These are phyloP conservation scores for Suillus subluteus DNA, from an alignment of 768 basidiomycete genomes.

Conservation along the genomic window DNA sequence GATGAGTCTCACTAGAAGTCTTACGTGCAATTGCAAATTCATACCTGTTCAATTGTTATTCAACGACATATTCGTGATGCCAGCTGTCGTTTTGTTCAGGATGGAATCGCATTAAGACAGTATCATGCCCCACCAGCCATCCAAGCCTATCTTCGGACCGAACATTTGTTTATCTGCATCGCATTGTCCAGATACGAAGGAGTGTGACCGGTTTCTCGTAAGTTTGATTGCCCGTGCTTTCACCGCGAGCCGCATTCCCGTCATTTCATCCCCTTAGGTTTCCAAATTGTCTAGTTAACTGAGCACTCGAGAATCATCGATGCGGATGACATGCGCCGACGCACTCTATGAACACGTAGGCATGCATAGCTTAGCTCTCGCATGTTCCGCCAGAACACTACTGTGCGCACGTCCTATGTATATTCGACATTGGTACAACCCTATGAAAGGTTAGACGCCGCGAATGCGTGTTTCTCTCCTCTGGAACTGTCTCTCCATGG, in stretches of 20 bases:
- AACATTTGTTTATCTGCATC: neutral
- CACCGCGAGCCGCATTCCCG: neutral
- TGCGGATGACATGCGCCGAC: neutral
- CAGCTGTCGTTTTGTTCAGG: neutral
- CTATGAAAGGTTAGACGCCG: neutral
- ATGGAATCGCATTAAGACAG: neutral
- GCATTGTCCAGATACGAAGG: neutral
- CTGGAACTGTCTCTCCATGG: neutral
- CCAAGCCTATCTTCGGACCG: neutral
- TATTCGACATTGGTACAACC: neutral
- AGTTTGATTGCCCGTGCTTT: neutral
- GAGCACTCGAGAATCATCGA: neutral
- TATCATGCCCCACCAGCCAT: neutral
- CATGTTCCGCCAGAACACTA: neutral
- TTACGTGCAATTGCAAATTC: slow-evolving; percentile 2
- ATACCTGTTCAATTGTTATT: neutral
- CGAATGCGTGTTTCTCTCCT: neutral
- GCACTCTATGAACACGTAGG: neutral
- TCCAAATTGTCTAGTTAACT: neutral
- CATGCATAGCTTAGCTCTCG: neutral
- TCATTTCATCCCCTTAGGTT: neutral
- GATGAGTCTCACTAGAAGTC: neutral
- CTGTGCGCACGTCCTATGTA: neutral
- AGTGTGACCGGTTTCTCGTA: neutral
- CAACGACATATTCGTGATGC: neutral